These are phyloP conservation scores for Capsella bursapastoris DNA, from an alignment of 345 rosid genomes.

Conservation along the genomic window DNA sequence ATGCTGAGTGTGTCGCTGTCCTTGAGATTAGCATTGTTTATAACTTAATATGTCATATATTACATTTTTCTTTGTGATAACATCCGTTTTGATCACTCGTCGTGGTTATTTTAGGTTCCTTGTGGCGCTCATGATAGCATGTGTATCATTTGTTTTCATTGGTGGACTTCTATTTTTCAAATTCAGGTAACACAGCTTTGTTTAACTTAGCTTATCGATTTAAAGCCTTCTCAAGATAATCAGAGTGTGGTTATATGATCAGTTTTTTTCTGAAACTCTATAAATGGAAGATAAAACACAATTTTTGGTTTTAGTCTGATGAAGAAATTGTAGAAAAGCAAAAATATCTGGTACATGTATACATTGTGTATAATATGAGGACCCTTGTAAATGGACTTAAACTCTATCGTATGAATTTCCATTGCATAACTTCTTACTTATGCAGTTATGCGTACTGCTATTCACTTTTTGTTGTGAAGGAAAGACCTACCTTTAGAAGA, in stretches of 20 bases:
- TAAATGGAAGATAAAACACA: slow-evolving; percentile 5
- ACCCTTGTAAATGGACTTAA: slow-evolving; percentile 5
- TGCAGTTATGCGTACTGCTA: slow-evolving; percentile 9
- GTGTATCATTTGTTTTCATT: slow-evolving; percentile 81
- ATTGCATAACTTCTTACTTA: slow-evolving; percentile 1
- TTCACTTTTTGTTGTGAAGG: slow-evolving; percentile 52
- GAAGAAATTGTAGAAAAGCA: slow-evolving; percentile 3
- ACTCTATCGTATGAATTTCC: neutral
- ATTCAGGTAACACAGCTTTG: slow-evolving; percentile 59
- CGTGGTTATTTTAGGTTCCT: slow-evolving; percentile 65
- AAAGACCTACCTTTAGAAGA: slow-evolving; percentile 73
- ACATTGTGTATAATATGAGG: neutral
- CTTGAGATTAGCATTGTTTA: slow-evolving; percentile 20
- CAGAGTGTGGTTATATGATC: slow-evolving; percentile 7
- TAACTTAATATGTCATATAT: neutral
- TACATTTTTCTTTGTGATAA: slow-evolving; percentile 6
- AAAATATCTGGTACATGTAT: neutral
- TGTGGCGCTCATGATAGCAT: slow-evolving; percentile 73
- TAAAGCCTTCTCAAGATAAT: slow-evolving; percentile 7
- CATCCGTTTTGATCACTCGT: slow-evolving; percentile 29
- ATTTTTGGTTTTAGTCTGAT: slow-evolving; percentile 11
- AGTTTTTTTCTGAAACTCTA: slow-evolving; percentile 7
- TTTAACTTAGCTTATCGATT: neutral
- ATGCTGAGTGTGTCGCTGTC: slow-evolving; percentile 16
- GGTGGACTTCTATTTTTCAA: slow-evolving; percentile 86